Evolutionary conservation across 768 basidiomycete species (phyloP), one percentile per base, ranked within the genome.

Genomic region (Tephrocybe sp.): DNA sequence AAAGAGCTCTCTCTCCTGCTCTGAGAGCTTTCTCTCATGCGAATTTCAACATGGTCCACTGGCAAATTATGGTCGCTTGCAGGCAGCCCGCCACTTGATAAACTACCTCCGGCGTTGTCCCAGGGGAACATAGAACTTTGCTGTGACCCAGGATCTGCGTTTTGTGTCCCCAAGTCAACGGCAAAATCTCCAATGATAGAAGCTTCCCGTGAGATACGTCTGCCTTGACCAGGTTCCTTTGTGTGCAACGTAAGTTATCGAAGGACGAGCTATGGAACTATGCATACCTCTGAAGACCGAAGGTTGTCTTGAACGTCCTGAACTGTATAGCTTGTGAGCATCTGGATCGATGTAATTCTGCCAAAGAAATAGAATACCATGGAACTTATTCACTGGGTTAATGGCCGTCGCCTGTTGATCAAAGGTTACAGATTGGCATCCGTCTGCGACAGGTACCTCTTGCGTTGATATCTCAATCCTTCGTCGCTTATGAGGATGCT

Each of bases 161-260:
- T 70, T 24, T 70, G 63, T 9, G 65, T 57, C 30, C 65, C 73
- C 4, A 75, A 53, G 39, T 78, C 77, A 44, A 80, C 59, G 11
- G 72, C 78, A 37, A 86, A 67, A 51, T 81, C 78, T 32, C 76
- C 80, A 21, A 79, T 53, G 8, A 74, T 60, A 36, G 81, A 83
- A 12, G 74, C 74, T 11, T 80, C 77, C 17, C 79, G 77, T 39
- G 90, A 88, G 28, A 70, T 71, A n/a, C 74, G 81, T 57, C 90
- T 88, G n/a, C 77, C 88, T 84, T 89, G 87, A 25, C 88, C 90
- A 41, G 90, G 90, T 70, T 91, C 89, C 90, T 90, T 36, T 18
- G 20, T 5, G 20, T 21, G 12, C 18, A 3, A 20, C 20, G 7
- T 18, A 20, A 18, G 18, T 39, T 3, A 21, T 6, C 8, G 38